These are phyloP conservation scores for Vaccinium vitisidaea DNA, from an alignment of 148 eudicot genomes.

Conservation along the genomic window DNA sequence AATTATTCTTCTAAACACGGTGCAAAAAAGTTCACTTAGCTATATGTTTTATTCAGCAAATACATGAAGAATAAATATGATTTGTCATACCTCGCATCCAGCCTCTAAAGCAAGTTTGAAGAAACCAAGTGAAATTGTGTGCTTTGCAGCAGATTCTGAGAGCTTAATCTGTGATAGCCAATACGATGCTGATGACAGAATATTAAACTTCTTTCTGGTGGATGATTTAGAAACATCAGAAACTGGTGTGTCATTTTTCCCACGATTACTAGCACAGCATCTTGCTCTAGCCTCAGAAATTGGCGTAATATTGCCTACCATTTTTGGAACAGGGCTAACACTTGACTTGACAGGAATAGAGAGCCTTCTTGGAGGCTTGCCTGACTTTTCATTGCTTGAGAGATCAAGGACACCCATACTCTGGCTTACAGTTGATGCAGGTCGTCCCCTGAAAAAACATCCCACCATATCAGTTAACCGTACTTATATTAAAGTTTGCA, in stretches of 20 bases:
- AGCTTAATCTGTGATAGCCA: slow-evolving; percentile 92
- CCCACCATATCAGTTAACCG: neutral
- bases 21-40: neutral
- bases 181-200: slow-evolving; percentile 66
- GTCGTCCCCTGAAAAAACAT: slow-evolving; percentile 49
- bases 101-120: slow-evolving; percentile 92
- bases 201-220: slow-evolving; percentile 48
- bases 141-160: slow-evolving; percentile 83
- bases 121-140: slow-evolving; percentile 74
- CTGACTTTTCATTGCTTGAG: slow-evolving; percentile 63
- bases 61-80: neutral
- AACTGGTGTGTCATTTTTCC: slow-evolving; percentile 51
- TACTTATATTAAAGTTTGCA: no score
- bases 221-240: slow-evolving; percentile 68
- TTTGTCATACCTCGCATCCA: slow-evolving; percentile 62
- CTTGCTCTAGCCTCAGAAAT: slow-evolving; percentile 61
- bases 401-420: slow-evolving; percentile 67
- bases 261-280: slow-evolving; percentile 36
- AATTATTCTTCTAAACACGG: neutral
- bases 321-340: slow-evolving; percentile 46
- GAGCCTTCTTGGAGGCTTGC: slow-evolving; percentile 77
- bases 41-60: neutral
- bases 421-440: slow-evolving; percentile 54
- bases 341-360: slow-evolving; percentile 63
- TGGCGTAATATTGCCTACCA: slow-evolving; percentile 51